Conservation (phyloP, 1,284 basidiomycete species). For the Trametes versicolor region DNA sequence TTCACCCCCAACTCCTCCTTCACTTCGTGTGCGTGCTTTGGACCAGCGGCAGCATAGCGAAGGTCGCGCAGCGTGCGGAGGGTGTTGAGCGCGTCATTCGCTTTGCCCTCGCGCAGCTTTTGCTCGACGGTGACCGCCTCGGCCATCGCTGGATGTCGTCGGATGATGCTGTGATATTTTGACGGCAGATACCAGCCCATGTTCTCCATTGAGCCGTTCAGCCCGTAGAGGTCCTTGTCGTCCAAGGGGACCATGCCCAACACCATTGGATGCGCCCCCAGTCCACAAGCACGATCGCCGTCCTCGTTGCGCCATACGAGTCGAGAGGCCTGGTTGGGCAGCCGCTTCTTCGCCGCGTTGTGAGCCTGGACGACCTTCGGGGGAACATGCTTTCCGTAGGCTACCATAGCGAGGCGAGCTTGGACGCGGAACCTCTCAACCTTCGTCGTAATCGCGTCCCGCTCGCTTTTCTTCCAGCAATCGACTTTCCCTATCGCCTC, state of each 20-base stretch:
- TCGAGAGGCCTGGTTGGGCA: not conserved
- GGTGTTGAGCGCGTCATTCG: not conserved
- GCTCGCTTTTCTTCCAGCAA: not conserved
- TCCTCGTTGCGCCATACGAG: not conserved
- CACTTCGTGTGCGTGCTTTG: not conserved
- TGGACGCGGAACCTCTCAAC: not conserved
- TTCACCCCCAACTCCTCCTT: not conserved
- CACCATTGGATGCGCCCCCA: not conserved
- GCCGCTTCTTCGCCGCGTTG: not conserved
- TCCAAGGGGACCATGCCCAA: not conserved
- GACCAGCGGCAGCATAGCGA: not conserved
- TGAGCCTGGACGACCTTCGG: not conserved
- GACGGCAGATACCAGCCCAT: not conserved
- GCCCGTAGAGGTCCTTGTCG: not conserved
- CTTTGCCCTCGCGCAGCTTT: not conserved
- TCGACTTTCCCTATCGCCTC: not conserved
- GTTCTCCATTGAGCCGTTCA: not conserved
- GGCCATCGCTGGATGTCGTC: not conserved
- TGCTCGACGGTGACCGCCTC: not conserved
- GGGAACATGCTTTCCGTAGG: not conserved
- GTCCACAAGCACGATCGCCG: not conserved
- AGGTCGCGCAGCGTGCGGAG: not conserved
- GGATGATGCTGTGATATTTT: not conserved
- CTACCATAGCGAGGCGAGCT: not conserved
- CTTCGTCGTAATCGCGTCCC: not conserved